phyloP scores from a whole-genome alignment of 345 rosid genomes.

The Cardamine occulta region DNA sequence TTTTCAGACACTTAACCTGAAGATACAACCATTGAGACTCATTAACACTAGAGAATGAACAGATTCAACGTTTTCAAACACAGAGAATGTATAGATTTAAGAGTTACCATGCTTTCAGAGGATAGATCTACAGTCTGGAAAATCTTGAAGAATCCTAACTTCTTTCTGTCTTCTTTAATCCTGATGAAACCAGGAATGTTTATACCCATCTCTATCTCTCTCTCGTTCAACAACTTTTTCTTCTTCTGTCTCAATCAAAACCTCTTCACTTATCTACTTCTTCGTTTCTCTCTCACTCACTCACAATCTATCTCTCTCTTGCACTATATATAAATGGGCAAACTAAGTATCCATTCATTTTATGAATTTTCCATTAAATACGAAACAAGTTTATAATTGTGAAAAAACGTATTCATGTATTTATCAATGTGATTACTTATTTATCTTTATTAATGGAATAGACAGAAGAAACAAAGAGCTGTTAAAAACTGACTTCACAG shows the following conservation, averaged over 20 bases:
- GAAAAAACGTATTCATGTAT: not conserved
- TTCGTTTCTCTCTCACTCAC: not conserved
- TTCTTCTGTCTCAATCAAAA: conserved; percentile 2
- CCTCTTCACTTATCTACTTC: conserved; percentile 15
- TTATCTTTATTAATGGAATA: not conserved
- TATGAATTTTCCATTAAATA: not conserved
- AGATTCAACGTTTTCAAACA: not conserved
- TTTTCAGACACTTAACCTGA: not conserved
- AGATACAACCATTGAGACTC: not conserved
- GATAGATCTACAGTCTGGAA: conserved; percentile 32
- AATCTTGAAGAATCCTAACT: conserved; percentile 34
- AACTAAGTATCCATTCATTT: not conserved
- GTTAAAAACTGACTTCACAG: conserved; percentile 30
- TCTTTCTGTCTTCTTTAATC: conserved; percentile 6
- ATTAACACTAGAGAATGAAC: not conserved
- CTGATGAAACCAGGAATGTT: not conserved
- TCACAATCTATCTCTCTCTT: not conserved
- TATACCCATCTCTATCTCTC: conserved; percentile 28
- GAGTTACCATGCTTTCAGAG: conserved; percentile 35
- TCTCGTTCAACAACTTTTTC: not conserved
- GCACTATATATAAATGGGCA: conserved; percentile 1
- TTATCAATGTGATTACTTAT: not conserved
- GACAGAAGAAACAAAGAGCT: not conserved
- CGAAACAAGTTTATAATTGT: not conserved
- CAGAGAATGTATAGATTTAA: not conserved